Conservation (phyloP, 2,329 filamentous ascomycete genomes). For the Aciculosporium take region DNA sequence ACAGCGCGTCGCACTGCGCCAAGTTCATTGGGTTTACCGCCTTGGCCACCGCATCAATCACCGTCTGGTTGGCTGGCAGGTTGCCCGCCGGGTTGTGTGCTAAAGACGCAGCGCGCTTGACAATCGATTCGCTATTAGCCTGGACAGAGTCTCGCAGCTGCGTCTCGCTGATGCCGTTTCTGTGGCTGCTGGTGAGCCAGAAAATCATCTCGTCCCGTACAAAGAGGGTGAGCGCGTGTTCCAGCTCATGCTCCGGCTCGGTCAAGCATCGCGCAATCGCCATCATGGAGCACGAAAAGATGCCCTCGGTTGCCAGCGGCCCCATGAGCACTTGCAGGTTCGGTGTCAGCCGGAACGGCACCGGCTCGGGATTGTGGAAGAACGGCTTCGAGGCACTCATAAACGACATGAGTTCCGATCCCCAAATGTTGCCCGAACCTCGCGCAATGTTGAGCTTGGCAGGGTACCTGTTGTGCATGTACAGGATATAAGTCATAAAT, state of each 20-base stretch:
- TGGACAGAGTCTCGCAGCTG: conserved; percentile 69
- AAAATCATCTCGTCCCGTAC: conserved; percentile 96
- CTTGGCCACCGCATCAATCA: conserved; percentile 85
- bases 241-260: conserved; percentile 79
- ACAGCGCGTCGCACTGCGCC: conserved; percentile 77
- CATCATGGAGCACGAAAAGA: conserved; percentile 92
- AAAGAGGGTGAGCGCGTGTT: conserved; percentile 86
- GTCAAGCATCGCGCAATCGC: conserved; percentile 88
- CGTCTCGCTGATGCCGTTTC: conserved; percentile 39
- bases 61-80: conserved; percentile 89
- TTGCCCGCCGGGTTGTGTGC: conserved; percentile 67
- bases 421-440: conserved; percentile 86
- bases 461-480: conserved; percentile 91
- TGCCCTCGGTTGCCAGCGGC: conserved; percentile 86
- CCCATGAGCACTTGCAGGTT: conserved; percentile 96
- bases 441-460: conserved; percentile 90
- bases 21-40: conserved; percentile 86
- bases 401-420: conserved; percentile 79
- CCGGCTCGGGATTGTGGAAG: conserved; percentile 89
- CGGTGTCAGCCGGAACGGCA: conserved; percentile 92
- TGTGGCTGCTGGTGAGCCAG: conserved; percentile 77
- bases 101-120: conserved; percentile 76
- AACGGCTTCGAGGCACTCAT: conserved; percentile 74
- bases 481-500: conserved; percentile 97
- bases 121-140: conserved; percentile 77